Evolutionary conservation across 805 yeast species (phyloP).

Genomic region (Pichia kluyveri): DNA sequence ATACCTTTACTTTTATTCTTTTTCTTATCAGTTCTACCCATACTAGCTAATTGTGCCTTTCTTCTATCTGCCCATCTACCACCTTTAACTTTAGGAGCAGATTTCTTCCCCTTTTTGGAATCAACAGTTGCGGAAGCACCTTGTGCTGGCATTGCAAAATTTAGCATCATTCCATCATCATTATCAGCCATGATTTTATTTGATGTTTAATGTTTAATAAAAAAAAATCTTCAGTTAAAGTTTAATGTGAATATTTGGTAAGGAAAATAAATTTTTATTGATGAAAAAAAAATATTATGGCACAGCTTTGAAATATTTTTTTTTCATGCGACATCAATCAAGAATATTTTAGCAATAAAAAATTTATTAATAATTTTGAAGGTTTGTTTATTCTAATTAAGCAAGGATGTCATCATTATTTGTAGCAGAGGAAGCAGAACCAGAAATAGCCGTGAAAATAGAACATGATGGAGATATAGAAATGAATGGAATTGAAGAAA

Average conservation of each 20-base stretch:
- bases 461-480: conserved; percentile 2
- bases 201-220: too few relatives aligned
- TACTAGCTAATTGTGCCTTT: conserved; percentile 41
- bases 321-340: too few relatives aligned
- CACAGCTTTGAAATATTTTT: too few relatives aligned
- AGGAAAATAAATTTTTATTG: too few relatives aligned
- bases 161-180: conserved; percentile 61
- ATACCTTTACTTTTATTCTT: background rate
- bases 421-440: conserved; percentile 9
- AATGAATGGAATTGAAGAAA: conserved; percentile 1
- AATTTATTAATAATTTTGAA: too few relatives aligned
- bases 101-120: conserved; percentile 12
- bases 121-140: conserved; percentile 8
- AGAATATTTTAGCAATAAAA: too few relatives aligned
- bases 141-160: conserved; percentile 41
- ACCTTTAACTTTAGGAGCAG: conserved; percentile 40
- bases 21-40: conserved; percentile 31
- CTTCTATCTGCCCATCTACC: conserved; percentile 82
- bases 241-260: background rate
- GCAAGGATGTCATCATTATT: conserved; percentile 9
- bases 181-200: conserved; percentile 12
- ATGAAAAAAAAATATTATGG: too few relatives aligned
- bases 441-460: background rate
- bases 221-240: background rate
- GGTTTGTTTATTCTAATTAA: too few relatives aligned